Evolutionary conservation across 331 rosid genomes (phyloP), one percentile per base, ranked within the genome.

Genomic region (Pyrus hybrid): DNA sequence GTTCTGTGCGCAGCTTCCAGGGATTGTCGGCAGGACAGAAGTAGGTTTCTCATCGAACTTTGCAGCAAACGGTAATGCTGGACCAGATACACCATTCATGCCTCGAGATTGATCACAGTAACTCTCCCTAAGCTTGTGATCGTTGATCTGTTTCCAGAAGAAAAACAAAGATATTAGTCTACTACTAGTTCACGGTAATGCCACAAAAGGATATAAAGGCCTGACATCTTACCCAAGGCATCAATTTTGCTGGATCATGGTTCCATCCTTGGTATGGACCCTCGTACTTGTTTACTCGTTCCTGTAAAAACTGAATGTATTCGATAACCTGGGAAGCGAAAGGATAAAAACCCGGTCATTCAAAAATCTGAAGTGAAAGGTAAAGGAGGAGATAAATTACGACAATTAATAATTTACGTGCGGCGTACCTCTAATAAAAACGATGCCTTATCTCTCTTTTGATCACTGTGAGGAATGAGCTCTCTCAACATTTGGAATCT

Each of bases 391-490:
- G 63, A 57, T 14, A 57, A 45, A 56, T 23, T 35, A 8, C 17
- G 35, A 8, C 60, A 20, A 37, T 49, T 49, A 63, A 54, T 58
- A 47, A 41, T 68, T 64, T 73, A 73, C 33, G 57, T 71, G 13
- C 43, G 43, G 43, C 1, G 43, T 11, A 93, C 98, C 96, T 91
- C 98, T 73, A 91, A 81, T 74, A 93, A 80, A 82, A 93, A 93
- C 13, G 98, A 93, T 28, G 98, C 97, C 85, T 93, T 93, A 75
- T 93, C 98, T 84, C 97, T 93, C 88, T 91, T 93, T 82, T 93
- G 98, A 80, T 91, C 98, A 80, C 93, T 85, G 80, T 87, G 91
- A 70, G 98, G 98, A 87, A 93, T 91, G 78, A 93, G 88, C 70
- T 89, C 93, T 80, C 47, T 41, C 47, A 41, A 41, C 47, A 82